A percentile compares a stretch with the other conserved stretches of the same genome.
phyloP scores from a whole-genome alignment of 192 early-diverging fungal genomes.

The Coemansia javaensis region DNA sequence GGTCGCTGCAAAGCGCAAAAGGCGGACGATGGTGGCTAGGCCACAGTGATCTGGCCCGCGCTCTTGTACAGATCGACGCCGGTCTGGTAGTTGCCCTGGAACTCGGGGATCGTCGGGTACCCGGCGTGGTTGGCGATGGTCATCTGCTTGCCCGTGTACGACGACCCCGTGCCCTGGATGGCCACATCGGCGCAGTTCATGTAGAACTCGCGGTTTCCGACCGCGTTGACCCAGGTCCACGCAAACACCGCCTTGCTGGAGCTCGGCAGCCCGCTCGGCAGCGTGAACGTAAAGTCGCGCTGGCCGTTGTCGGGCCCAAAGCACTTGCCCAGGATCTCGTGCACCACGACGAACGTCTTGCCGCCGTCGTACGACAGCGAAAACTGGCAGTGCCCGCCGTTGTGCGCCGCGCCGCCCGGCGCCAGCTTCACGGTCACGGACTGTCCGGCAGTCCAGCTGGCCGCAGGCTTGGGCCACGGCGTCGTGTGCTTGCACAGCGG shows the following conservation, averaged over 20 bases:
- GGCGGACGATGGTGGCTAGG: too few species aligned
- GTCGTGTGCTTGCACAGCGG: constrained; percentile 35
- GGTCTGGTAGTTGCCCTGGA: constrained; percentile 23
- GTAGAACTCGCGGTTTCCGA: constrained; percentile 65
- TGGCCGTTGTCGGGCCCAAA: constrained; percentile 3
- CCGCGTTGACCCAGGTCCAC: constrained; percentile 68
- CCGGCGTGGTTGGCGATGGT: constrained; percentile 51
- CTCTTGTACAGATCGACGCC: constrained; percentile 14
- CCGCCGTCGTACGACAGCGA: constrained; percentile 56
- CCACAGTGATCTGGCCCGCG: background rate
- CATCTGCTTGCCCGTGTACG: constrained; percentile 36
- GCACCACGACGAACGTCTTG: constrained; percentile 54
- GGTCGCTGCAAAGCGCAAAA: too few species aligned
- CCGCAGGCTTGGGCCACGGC: constrained; percentile 27
- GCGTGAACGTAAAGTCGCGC: constrained; percentile 12
- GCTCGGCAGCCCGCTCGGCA: constrained; percentile 25
- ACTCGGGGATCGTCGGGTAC: constrained; percentile 50
- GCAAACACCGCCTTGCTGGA: constrained; percentile 34
- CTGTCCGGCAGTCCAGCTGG: constrained; percentile 50
- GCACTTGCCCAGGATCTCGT: constrained; percentile 43
- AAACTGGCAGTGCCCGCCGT: constrained; percentile 59
- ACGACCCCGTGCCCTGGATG: constrained; percentile 13
- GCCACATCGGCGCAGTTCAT: constrained; percentile 58
- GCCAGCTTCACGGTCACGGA: constrained; percentile 48
- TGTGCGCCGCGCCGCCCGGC: constrained; percentile 20